These are phyloP conservation scores for Ramaria rubella DNA, from an alignment of 768 basidiomycete species.

Conservation along the genomic window DNA sequence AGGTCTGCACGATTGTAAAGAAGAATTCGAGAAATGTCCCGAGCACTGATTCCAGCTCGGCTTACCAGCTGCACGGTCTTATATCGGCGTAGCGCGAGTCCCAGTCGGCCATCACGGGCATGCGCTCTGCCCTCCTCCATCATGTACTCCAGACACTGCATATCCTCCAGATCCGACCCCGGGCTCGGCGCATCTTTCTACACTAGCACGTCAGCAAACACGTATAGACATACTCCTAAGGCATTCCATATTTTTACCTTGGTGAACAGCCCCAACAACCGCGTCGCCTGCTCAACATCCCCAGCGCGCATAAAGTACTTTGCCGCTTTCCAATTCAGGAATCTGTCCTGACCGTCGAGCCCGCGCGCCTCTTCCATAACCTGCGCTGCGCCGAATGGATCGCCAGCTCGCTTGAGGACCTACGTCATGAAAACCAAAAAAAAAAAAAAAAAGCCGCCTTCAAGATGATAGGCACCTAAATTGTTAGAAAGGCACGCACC, in stretches of 20 bases:
- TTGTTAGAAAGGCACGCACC: not conserved
- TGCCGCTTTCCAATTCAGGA: slow-evolving; percentile 87
- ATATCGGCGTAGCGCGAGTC: slow-evolving; percentile 82
- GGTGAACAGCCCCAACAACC: slow-evolving; percentile 80
- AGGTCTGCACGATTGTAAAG: slow-evolving; percentile 44
- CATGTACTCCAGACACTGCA: slow-evolving; percentile 90
- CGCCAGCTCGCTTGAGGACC: slow-evolving; percentile 81
- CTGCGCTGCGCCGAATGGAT: slow-evolving; percentile 64
- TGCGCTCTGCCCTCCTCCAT: slow-evolving; percentile 75
- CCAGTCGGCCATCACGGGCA: slow-evolving; percentile 53
- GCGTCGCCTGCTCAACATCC: slow-evolving; percentile 65
- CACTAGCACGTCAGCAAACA: not conserved
- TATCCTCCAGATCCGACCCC: slow-evolving; percentile 80
- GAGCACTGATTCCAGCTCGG: too few species aligned
- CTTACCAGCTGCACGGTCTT: slow-evolving; percentile 65
- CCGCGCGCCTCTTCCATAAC: slow-evolving; percentile 74
- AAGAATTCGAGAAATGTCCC: not conserved
- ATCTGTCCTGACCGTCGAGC: slow-evolving; percentile 91
- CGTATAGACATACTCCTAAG: not conserved
- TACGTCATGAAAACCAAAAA: not conserved
- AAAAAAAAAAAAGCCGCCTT: not conserved
- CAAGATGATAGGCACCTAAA: not conserved
- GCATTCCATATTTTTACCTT: slow-evolving; percentile 49
- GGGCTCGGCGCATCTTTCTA: slow-evolving; percentile 82
- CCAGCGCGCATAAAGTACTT: slow-evolving; percentile 88